These are phyloP conservation scores for Exophiala sideris DNA, from an alignment of 2,329 filamentous ascomycete genomes.

Conservation along the genomic window DNA sequence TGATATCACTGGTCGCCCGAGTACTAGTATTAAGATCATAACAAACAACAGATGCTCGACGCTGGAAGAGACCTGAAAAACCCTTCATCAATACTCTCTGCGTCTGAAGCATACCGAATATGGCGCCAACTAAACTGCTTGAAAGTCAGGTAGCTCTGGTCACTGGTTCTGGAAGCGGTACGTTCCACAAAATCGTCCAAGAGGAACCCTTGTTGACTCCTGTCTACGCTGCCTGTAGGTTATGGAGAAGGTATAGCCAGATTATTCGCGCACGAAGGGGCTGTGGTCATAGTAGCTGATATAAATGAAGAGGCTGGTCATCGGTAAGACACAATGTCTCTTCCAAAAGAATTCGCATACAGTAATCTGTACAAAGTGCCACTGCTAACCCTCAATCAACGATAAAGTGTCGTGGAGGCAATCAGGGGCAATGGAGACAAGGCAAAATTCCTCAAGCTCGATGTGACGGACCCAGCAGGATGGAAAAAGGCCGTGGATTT, in stretches of 20 bases:
- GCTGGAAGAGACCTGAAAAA: no score
- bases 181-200: not conserved
- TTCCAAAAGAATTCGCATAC: no score
- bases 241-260: conserved; percentile 38
- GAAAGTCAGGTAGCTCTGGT: not conserved
- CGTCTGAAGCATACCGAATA: not conserved
- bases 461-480: conserved; percentile 12
- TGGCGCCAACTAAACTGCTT: not conserved
- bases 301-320: conserved; percentile 3
- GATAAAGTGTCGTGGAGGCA: not conserved
- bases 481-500: conserved; percentile 14
- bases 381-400: no score
- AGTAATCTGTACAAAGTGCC: no score
- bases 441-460: conserved; percentile 3
- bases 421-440: not conserved
- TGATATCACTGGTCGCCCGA: no score
- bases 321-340: not conserved
- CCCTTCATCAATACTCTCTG: no score
- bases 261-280: conserved; percentile 36
- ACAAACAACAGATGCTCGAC: no score
- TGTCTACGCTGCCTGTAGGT: not conserved
- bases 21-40: no score
- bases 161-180: not conserved
- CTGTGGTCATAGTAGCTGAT: conserved; percentile 34
- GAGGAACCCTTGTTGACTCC: not conserved